Percentiles rank a stretch among this genome's conserved stretches.
Evolutionary conservation across 805 yeast species (phyloP).

Genomic region (Millerozyma acaciae): DNA sequence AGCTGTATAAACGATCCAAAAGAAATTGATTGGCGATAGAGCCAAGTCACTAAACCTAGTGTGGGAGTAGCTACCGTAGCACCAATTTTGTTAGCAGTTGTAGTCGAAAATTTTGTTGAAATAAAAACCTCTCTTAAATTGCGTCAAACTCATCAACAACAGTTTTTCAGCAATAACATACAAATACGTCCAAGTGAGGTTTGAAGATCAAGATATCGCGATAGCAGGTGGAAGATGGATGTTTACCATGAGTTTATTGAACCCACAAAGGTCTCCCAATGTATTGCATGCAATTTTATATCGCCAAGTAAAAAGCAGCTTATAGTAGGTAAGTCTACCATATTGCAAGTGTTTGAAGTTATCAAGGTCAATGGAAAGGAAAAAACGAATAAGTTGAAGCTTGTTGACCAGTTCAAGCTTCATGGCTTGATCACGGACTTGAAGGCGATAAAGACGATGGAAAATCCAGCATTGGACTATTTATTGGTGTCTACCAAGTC

Average conservation of each 20-base stretch:
- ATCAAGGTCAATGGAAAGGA: slow-evolving; percentile 17
- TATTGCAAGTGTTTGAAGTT: slow-evolving; percentile 59
- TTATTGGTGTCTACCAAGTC: slow-evolving; percentile 61
- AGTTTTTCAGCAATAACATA: neutral
- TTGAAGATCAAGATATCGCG: too few species aligned
- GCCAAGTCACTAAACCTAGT: too few species aligned
- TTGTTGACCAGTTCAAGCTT: slow-evolving; percentile 61
- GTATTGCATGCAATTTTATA: slow-evolving; percentile 51
- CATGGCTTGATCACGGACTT: slow-evolving; percentile 67
- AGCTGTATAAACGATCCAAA: too few species aligned
- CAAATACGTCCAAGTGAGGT: too few species aligned
- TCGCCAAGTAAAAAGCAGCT: slow-evolving; percentile 47
- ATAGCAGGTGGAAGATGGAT: too few species aligned
- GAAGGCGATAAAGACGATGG: slow-evolving; percentile 45
- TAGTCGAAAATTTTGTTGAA: too few species aligned
- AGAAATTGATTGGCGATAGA: too few species aligned
- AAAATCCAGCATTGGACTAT: slow-evolving; percentile 50
- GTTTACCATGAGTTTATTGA: slow-evolving; percentile 72
- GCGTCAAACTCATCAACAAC: neutral
- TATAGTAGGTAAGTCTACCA: slow-evolving; percentile 65
- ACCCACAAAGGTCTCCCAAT: slow-evolving; percentile 69
- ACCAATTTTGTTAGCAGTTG: too few species aligned
- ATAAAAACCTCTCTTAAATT: slow-evolving; percentile 1
- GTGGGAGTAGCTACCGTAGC: too few species aligned
- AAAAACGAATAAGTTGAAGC: slow-evolving; percentile 23